These are phyloP conservation scores for Lipomyces chichibuensis DNA, from an alignment of 805 yeast species.

Conservation along the genomic window DNA sequence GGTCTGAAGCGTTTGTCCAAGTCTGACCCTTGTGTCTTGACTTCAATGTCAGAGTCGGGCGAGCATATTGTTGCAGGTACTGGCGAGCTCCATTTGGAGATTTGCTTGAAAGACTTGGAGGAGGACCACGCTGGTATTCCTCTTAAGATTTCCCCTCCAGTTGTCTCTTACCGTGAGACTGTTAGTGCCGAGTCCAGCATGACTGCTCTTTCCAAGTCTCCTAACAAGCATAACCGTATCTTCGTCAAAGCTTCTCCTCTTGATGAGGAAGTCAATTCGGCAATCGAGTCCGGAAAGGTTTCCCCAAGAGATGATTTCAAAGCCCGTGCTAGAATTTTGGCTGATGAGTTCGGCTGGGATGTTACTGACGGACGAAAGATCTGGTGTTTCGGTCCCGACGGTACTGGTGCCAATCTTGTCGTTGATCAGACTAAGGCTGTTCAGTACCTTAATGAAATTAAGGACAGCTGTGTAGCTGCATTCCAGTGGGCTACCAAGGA, in stretches of 20 bases:
- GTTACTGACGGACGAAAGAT: constrained; percentile 99
- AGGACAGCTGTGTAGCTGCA: constrained; percentile 99
- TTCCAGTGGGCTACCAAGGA: constrained; percentile 99
- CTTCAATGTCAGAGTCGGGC: constrained; percentile 89
- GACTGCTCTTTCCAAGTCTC: constrained; percentile 97
- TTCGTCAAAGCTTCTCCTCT: constrained; percentile 97
- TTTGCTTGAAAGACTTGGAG: constrained; percentile 93
- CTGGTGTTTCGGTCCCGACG: constrained; percentile 99
- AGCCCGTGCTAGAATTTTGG: constrained; percentile 97
- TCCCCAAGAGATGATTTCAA: constrained; percentile 97
- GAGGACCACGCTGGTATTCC: constrained; percentile 99
- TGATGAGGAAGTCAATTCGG: constrained; percentile 87
- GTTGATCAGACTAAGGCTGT: constrained; percentile 99
- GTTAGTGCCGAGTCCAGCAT: constrained; percentile 91
- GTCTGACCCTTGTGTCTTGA: constrained; percentile 98
- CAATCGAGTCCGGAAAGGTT: constrained; percentile 90
- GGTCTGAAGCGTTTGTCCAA: constrained; percentile 99
- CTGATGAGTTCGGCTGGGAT: constrained; percentile 99
- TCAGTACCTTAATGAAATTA: constrained; percentile 97
- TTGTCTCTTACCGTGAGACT: constrained; percentile 98
- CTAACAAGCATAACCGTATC: constrained; percentile 99
- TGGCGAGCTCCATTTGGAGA: constrained; percentile 99
- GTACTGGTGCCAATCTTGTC: constrained; percentile 97
- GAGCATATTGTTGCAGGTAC: constrained; percentile 99
- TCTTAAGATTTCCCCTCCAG: constrained; percentile 95